phyloP scores from a whole-genome alignment of 257 asterid species.

The Solanum sparsipilum region DNA sequence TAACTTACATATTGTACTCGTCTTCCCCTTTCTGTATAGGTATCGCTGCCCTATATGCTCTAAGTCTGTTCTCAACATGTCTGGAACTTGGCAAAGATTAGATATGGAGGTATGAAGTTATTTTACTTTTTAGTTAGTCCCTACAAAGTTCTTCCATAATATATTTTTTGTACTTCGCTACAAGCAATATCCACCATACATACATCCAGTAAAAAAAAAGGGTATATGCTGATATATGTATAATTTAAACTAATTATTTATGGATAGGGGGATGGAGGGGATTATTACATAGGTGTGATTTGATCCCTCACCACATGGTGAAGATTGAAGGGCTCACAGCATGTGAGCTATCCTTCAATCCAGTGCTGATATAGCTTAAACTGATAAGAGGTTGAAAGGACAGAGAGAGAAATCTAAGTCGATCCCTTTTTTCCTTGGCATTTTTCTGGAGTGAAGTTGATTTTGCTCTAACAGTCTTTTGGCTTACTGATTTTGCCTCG shows the following conservation, averaged over 20 bases:
- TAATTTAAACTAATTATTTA: background rate
- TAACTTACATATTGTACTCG: background rate
- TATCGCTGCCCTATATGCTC: constrained; percentile 91
- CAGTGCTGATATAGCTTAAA: background rate
- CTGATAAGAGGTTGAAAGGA: background rate
- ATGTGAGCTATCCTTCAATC: background rate
- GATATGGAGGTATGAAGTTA: constrained; percentile 56
- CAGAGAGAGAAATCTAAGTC: background rate
- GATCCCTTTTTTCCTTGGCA: background rate
- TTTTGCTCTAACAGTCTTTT: background rate
- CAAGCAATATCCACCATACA: background rate
- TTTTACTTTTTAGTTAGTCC: background rate
- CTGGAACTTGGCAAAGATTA: constrained; percentile 52
- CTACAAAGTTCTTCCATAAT: background rate
- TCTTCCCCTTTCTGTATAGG: constrained; percentile 26
- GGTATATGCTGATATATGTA: background rate
- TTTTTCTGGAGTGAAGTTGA: background rate
- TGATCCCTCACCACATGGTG: background rate
- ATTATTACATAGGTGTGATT: background rate
- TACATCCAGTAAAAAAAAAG: background rate
- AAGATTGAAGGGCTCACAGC: background rate
- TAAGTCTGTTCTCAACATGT: constrained; percentile 61
- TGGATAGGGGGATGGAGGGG: background rate
- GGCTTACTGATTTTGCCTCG: background rate
- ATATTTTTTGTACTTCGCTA: background rate